phyloP scores from a whole-genome alignment of 495 filamentous ascomycete species.

The Xylaria palmicola region DNA sequence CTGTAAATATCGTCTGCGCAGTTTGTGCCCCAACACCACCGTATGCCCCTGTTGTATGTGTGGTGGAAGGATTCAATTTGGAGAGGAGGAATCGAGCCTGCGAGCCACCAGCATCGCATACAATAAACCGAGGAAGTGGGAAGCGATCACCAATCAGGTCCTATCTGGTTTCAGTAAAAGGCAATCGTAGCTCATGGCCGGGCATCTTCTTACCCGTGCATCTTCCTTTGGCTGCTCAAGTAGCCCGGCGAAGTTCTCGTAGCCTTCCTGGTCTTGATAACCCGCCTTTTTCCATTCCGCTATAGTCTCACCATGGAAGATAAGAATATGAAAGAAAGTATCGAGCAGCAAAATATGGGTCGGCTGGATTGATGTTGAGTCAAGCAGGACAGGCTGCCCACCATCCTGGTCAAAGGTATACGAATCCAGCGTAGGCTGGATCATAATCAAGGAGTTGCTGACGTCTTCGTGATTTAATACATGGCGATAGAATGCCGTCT shows the following conservation, averaged over 20 bases:
- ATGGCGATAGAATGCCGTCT: constrained; percentile 97
- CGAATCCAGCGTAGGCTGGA: constrained; percentile 95
- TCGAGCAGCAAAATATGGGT: constrained; percentile 93
- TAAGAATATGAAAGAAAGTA: constrained; percentile 99
- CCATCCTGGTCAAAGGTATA: constrained; percentile 96
- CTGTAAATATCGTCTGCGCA: constrained; percentile 98
- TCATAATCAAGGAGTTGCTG: constrained; percentile 96
- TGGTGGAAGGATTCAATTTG: constrained; percentile 97
- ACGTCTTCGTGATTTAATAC: constrained; percentile 98
- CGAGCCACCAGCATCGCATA: constrained; percentile 96
- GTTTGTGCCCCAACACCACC: constrained; percentile 82
- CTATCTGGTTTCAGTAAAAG: constrained; percentile 44
- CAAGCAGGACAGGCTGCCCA: constrained; percentile 84
- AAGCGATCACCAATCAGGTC: constrained; percentile 97
- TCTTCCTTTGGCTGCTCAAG: constrained; percentile 97
- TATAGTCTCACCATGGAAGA: constrained; percentile 97
- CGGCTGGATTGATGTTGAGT: constrained; percentile 94
- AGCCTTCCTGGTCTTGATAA: constrained; percentile 97
- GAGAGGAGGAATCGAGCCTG: constrained; percentile 97
- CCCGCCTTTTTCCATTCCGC: constrained; percentile 98
- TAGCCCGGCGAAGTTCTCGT: constrained; percentile 89
- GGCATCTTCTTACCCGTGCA: constrained; percentile 66
- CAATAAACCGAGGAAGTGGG: constrained; percentile 96
- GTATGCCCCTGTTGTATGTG: constrained; percentile 91
- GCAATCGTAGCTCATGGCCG: neutral